Evolutionary conservation across 768 basidiomycete genomes (phyloP), one percentile per base, ranked within the genome.

Genomic region (Agaricus blazei): DNA sequence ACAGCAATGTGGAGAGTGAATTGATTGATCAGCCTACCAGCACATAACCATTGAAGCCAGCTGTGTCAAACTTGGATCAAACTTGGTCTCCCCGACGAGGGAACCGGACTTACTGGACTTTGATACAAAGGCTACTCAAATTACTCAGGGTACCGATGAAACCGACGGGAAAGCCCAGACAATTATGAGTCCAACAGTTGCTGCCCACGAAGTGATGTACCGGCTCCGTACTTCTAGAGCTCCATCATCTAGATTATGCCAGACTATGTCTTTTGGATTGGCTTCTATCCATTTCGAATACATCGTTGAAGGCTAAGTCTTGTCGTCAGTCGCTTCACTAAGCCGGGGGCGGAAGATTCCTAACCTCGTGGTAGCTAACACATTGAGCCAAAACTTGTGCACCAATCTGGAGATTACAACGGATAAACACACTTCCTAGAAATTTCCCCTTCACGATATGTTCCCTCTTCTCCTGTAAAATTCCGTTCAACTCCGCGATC

Each of bases 371-470:
- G 60, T 81, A 76, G 54, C 75, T 76, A 28, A 84, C 64, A 57
- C 77, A 80, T 66, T 88, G 86, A 0, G 78, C 75, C 11, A 87
- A 77, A 56, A 89, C 80, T 65, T 88, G 86, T 0, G 87, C 88
- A 3, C 85, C 87, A 62, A 88, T 80, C 65, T 88, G 87, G 48
- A 84, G 73, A 64, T 88, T 83, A 69, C 85, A 85, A 40, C 78
- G 76, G 53, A 88, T 80, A 68, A 90, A 88, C 0, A 74, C 80
- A 56, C 77, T 76, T 5, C 81, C 81, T 34, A 81, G 59, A 46
- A 79, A 79, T 60, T 77, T 79, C 1, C 73, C 74, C 54, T 76
- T 67, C 7, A 65, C 58, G 15, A 76, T 63, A 9, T 72, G 58
- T 44, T 67, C 63, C 19, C 80, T 64, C 29, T 63, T 65, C 8